Base-by-base conservation (phyloP, 1,284 basidiomycete species). In the Wallemia mellicola region DNA sequence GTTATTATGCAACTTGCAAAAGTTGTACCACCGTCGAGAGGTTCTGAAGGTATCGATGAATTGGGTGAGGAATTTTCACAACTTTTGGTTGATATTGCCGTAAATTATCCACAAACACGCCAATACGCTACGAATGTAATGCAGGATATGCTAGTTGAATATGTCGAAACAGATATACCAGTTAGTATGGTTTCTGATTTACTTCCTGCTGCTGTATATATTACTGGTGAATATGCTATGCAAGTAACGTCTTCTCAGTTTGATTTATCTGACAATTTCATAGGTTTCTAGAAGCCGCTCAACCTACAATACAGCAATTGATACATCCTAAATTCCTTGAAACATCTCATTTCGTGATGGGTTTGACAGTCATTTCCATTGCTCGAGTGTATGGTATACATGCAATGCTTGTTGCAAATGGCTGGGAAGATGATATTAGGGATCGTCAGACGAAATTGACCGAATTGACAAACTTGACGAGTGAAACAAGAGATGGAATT, bases 1-100 rank as follows among this genome's bases (percentile, higher is more conserved):
- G 86, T 91, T 1, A 78, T 95, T 25, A 77, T 94, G 56, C 86
- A 94, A 65, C 76, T 98, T 1, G n/a, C 14, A 11, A 11, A 22
- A n/a, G 38, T 48, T 22, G 38, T 48, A 3, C 38, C 38, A 22
- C 14, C 22, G 38, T 48, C 9, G n/a, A 22, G 28, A 30, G n/a
- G n/a, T n/a, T n/a, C n/a, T 32, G 30, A 32, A 7, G 30, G 30
- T 32, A 7, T 19, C 7, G 38, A 48, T 48, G 38, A 48, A 5
- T n/a, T 48, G 38, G 38, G 14, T 5, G 19, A 3, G 5, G 5
- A 5, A 5, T n/a, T 48, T 5, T n/a, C 14, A n/a, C 5, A 3
- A 3, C 14, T n/a, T n/a, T 48, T 48, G 5, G 5, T 48, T 17
- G 38, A 48, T 5, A 48, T 48, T 17, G 9, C 38, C 5, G 38